A percentile compares a stretch with the other conserved stretches of the same genome.
Evolutionary conservation across 768 basidiomycete genomes (phyloP).

Genomic region (Boletus subcaerulescens): DNA sequence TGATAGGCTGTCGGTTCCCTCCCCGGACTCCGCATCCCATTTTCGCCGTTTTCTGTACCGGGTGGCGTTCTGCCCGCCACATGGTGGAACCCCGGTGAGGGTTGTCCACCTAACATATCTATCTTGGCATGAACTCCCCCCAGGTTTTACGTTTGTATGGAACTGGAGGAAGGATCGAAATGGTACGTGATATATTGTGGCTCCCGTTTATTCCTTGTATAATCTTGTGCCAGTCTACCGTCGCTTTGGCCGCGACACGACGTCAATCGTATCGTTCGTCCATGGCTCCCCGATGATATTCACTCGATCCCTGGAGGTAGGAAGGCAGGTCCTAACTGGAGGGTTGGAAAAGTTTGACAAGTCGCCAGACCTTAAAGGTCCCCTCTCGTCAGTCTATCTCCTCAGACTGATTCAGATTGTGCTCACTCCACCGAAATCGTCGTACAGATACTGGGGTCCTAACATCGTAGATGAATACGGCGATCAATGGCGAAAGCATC

Average conservation of each 20-base stretch:
- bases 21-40: constrained; percentile 15
- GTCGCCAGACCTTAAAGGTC: not conserved
- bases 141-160: constrained; percentile 17
- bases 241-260: not conserved
- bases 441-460: constrained; percentile 20
- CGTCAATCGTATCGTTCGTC: constrained; percentile 19
- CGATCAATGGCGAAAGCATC: constrained; percentile 19
- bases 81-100: constrained; percentile 21
- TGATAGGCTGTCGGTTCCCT: constrained; percentile 10
- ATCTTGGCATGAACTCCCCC: not conserved
- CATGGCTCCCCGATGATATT: constrained; percentile 11
- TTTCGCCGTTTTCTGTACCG: constrained; percentile 7
- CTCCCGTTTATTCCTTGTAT: too few species aligned
- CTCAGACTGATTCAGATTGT: not conserved
- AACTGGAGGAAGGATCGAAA: constrained; percentile 18
- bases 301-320: constrained; percentile 18
- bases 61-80: constrained; percentile 1
- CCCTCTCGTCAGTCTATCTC: constrained; percentile 1
- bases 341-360: not conserved
- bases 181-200: not conserved
- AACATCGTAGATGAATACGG: constrained; percentile 11
- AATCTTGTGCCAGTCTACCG: too few species aligned
- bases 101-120: not conserved
- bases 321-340: constrained; percentile 9
- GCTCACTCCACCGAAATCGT: not conserved